Conservation (phyloP, 164 flowering plant genomes). For the Macadamia tetraphylla region DNA sequence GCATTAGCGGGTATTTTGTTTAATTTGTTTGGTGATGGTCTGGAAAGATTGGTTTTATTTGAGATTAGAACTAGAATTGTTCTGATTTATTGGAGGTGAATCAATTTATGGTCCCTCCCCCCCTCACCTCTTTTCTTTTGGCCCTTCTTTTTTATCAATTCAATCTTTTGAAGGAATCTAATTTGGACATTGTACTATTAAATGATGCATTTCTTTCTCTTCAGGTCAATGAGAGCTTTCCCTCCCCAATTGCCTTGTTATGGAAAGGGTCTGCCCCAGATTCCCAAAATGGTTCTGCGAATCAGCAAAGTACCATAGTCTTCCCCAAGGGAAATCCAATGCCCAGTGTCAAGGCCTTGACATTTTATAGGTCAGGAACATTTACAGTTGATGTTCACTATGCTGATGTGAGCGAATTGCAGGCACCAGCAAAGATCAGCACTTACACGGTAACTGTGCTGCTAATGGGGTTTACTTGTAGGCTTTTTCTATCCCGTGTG, state of each 20-base stretch:
- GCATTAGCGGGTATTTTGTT: too few species aligned
- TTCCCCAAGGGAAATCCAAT: constrained; percentile 80
- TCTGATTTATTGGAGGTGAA: background rate
- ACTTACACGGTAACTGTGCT: constrained; percentile 53
- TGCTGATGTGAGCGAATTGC: constrained; percentile 59
- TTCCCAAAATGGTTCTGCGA: constrained; percentile 50
- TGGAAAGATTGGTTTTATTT: background rate
- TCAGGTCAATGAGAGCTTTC: constrained; percentile 78
- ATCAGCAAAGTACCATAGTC: constrained; percentile 61
- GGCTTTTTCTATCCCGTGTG: background rate
- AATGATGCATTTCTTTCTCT: background rate
- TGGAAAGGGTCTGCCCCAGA: constrained; percentile 78
- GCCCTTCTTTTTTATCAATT: too few species aligned
- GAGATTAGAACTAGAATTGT: background rate
- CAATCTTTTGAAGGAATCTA: too few species aligned
- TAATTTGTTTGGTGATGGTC: background rate
- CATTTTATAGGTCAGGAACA: constrained; percentile 68
- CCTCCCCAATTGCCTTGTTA: constrained; percentile 68
- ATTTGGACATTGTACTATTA: background rate
- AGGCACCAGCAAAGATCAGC: constrained; percentile 65
- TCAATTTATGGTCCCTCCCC: too few species aligned
- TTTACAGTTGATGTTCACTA: constrained; percentile 73
- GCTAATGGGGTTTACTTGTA: background rate
- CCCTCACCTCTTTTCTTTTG: too few species aligned
- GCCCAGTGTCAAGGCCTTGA: constrained; percentile 79